These are phyloP conservation scores for Yamadazyma atmosphaerica DNA, from an alignment of 1,139 yeast species.

Conservation along the genomic window DNA sequence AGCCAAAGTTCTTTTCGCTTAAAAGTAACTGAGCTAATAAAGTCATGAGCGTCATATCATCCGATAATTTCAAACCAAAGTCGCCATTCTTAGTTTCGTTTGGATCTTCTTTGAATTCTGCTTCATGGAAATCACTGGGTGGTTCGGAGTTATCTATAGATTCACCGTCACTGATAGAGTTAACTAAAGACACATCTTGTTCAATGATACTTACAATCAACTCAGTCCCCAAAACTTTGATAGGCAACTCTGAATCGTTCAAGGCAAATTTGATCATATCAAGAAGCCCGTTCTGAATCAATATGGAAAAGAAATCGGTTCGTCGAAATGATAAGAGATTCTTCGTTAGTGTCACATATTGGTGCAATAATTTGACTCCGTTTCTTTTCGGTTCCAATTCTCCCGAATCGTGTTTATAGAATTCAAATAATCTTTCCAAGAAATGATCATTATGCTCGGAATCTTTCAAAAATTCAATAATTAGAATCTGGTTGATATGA, in stretches of 20 bases:
- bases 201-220: slow-evolving; percentile 79
- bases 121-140: slow-evolving; percentile 16
- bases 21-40: slow-evolving; percentile 63
- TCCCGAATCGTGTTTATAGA: slow-evolving; percentile 39
- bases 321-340: slow-evolving; percentile 64
- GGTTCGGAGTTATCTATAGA: slow-evolving; percentile 38
- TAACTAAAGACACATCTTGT: slow-evolving; percentile 73
- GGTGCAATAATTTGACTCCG: slow-evolving; percentile 79
- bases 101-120: slow-evolving; percentile 3
- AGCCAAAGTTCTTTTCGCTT: slow-evolving; percentile 66
- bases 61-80: slow-evolving; percentile 39
- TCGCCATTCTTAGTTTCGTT: slow-evolving; percentile 15
- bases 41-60: slow-evolving; percentile 62
- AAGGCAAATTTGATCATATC: slow-evolving; percentile 73
- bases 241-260: slow-evolving; percentile 46
- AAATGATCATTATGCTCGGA: slow-evolving; percentile 40
- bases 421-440: slow-evolving; percentile 52
- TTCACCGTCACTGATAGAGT: slow-evolving; percentile 38
- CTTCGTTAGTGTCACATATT: slow-evolving; percentile 75
- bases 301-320: slow-evolving; percentile 60
- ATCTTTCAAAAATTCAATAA: slow-evolving; percentile 65
- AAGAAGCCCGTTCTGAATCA: slow-evolving; percentile 71
- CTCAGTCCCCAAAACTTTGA: slow-evolving; percentile 78
- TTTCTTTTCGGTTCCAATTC: slow-evolving; percentile 48
- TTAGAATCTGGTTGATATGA: slow-evolving; percentile 66